phyloP scores from a whole-genome alignment of 768 basidiomycete genomes.

The Phaeotremella fagi region DNA sequence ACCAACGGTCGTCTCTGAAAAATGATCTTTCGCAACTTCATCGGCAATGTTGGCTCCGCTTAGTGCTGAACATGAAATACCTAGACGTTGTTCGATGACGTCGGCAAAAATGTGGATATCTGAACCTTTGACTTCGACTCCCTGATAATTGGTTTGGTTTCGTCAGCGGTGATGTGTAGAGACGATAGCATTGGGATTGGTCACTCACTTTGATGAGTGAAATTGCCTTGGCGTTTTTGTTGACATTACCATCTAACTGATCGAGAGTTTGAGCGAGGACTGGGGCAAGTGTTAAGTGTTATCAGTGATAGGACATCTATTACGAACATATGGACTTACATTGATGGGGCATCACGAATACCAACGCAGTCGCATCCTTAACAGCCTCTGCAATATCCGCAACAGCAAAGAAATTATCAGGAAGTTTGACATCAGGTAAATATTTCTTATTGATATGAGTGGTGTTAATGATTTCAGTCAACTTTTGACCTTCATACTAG shows the following conservation, averaged over 20 bases:
- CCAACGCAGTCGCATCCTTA: constrained; percentile 51
- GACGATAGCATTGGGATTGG: background rate
- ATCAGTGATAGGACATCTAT: background rate
- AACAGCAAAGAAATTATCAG: constrained; percentile 50
- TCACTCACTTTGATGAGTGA: constrained; percentile 51
- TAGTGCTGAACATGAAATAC: constrained; percentile 50
- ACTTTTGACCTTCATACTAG: constrained; percentile 44
- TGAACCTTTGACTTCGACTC: constrained; percentile 50
- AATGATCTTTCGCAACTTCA: constrained; percentile 52
- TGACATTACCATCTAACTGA: constrained; percentile 50
- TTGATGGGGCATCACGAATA: constrained; percentile 55
- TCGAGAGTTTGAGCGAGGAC: constrained; percentile 49
- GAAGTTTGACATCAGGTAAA: constrained; percentile 49
- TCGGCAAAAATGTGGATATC: constrained; percentile 53
- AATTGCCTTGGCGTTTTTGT: constrained; percentile 48
- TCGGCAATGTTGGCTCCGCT: constrained; percentile 54
- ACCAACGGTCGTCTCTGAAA: constrained; percentile 54
- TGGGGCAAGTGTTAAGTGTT: constrained; percentile 24
- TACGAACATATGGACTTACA: constrained; percentile 28
- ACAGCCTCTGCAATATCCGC: constrained; percentile 50
- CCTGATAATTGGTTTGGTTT: constrained; percentile 30
- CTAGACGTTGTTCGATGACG: constrained; percentile 50
- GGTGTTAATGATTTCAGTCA: constrained; percentile 53
- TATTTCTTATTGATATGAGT: constrained; percentile 50
- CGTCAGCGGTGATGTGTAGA: background rate